These are phyloP conservation scores for Lactarius indigo DNA, from an alignment of 768 basidiomycete species.

Conservation along the genomic window DNA sequence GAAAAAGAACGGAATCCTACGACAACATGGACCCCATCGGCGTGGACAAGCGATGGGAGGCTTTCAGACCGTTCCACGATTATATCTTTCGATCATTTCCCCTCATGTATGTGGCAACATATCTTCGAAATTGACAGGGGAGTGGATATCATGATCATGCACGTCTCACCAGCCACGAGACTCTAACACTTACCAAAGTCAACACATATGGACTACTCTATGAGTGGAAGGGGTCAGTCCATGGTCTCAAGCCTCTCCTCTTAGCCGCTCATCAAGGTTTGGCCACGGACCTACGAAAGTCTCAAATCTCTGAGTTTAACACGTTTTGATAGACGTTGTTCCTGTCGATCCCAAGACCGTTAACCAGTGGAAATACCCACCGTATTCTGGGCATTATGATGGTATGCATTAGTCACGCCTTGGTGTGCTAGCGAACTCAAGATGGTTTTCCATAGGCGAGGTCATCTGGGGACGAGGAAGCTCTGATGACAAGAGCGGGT, in stretches of 20 bases:
- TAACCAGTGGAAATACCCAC: constrained; percentile 56
- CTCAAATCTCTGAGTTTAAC: background rate
- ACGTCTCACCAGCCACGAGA: constrained; percentile 39
- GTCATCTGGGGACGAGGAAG: constrained; percentile 36
- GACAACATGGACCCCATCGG: constrained; percentile 48
- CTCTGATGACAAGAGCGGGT: constrained; percentile 35
- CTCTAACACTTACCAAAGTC: constrained; percentile 50
- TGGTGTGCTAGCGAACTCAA: background rate
- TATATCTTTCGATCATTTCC: constrained; percentile 54
- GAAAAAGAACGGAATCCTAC: constrained; percentile 48
- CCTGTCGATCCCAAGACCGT: constrained; percentile 57
- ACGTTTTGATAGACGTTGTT: constrained; percentile 51
- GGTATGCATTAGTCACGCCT: constrained; percentile 32
- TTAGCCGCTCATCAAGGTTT: constrained; percentile 51
- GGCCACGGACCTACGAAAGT: background rate
- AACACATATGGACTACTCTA: constrained; percentile 62
- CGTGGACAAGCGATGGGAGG: constrained; percentile 44
- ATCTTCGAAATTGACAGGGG: too few species aligned
- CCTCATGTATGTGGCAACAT: constrained; percentile 43
- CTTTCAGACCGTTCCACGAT: constrained; percentile 37
- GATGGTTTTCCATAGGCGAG: constrained; percentile 24
- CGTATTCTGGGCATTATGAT: constrained; percentile 61
- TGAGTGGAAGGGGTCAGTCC: constrained; percentile 52
- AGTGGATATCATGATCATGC: background rate
- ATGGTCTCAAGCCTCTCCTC: constrained; percentile 51